Evolutionary conservation across 768 basidiomycete genomes (phyloP).

Genomic region (Suillus luteus): DNA sequence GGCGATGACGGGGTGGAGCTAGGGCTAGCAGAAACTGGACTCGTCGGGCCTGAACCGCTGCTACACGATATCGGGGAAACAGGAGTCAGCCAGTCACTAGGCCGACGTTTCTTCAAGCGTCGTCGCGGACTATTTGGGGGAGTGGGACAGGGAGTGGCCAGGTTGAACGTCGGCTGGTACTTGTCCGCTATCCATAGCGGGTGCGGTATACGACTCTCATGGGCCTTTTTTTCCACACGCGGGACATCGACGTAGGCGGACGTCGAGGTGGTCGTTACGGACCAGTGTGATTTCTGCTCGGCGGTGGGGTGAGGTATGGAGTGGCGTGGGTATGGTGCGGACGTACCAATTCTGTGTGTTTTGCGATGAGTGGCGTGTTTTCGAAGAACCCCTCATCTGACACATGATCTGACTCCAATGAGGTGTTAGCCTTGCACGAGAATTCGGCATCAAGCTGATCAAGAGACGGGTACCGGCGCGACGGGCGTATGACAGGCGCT

Average conservation of each 20-base stretch:
- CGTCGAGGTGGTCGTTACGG: constrained; percentile 36
- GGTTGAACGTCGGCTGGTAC: constrained; percentile 13
- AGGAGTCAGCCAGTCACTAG: constrained; percentile 12
- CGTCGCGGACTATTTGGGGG: constrained; percentile 25
- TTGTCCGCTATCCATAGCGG: constrained; percentile 7
- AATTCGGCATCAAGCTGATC: constrained; percentile 27
- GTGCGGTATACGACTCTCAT: background rate
- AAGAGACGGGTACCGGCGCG: constrained; percentile 23
- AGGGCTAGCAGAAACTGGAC: constrained; percentile 9
- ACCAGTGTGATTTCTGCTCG: constrained; percentile 37
- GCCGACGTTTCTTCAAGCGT: constrained; percentile 35
- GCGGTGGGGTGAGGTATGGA: background rate
- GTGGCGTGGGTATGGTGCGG: background rate
- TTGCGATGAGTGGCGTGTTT: background rate
- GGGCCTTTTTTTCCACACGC: background rate
- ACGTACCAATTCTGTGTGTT: constrained; percentile 22
- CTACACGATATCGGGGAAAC: constrained; percentile 2
- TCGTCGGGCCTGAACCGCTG: constrained; percentile 5
- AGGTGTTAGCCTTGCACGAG: constrained; percentile 13
- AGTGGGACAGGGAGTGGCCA: constrained; percentile 1
- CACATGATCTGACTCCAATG: constrained; percentile 22
- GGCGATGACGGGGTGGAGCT: constrained; percentile 12
- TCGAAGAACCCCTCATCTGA: constrained; percentile 21
- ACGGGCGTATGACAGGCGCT: constrained; percentile 19
- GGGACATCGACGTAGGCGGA: constrained; percentile 31